These are phyloP conservation scores for Epipyxis sp. DNA, from an alignment of 108 stramenopile species.

Conservation along the genomic window DNA sequence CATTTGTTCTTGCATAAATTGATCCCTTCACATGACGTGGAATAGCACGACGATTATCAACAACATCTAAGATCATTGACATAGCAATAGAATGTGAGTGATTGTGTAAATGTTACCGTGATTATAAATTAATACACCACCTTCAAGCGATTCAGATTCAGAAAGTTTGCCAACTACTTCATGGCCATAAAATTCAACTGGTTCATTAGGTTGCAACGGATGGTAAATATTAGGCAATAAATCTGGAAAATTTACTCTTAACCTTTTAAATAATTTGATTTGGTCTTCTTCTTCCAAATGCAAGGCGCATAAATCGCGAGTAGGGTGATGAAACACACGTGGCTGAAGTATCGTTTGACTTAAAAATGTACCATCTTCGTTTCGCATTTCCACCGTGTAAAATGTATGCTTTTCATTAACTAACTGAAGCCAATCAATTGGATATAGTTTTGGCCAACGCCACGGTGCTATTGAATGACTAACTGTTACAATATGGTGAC, in stretches of 20 bases:
- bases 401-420: slow-evolving; percentile 19
- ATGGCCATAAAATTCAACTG: neutral
- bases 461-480: slow-evolving; percentile 31
- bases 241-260: neutral
- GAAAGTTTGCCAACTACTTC: neutral
- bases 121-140: neutral
- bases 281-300: neutral
- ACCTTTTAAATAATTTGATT: neutral
- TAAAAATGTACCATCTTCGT: neutral
- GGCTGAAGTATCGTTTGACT: neutral
- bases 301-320: neutral
- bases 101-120: neutral
- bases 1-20: neutral
- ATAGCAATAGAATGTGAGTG: too few species aligned
- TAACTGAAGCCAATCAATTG: slow-evolving; percentile 11
- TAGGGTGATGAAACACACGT: slow-evolving; percentile 4
- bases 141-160: neutral
- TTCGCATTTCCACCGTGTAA: neutral
- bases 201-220: neutral
- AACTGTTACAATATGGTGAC: slow-evolving; percentile 16
- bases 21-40: neutral
- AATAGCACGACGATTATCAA: neutral
- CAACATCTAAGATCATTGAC: neutral
- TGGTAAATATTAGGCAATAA: neutral
- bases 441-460: slow-evolving; percentile 35